A percentile compares a stretch with the other conserved stretches of the same genome.
These are phyloP conservation scores for Domatiomyces catenatus DNA, from an alignment of 2,329 filamentous ascomycete genomes.

Conservation along the genomic window DNA sequence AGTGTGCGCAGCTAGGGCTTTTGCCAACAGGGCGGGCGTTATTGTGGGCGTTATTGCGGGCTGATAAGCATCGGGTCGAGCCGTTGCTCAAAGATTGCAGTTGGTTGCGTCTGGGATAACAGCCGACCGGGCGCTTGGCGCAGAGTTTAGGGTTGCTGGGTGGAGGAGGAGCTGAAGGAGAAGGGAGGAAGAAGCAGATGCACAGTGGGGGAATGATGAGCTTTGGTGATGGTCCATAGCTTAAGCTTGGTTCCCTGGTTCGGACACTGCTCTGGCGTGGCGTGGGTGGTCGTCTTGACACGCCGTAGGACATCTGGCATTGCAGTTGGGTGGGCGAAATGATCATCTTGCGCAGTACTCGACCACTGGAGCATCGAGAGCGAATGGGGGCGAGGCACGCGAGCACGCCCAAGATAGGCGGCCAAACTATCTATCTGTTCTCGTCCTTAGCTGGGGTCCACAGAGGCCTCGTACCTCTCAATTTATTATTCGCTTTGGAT, in stretches of 20 bases:
- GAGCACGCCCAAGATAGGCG: not conserved
- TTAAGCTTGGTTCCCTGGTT: not conserved
- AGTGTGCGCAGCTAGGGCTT: not conserved
- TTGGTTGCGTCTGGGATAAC: constrained; percentile 7
- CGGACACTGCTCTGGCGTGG: not conserved
- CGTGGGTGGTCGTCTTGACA: not conserved
- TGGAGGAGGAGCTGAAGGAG: not conserved
- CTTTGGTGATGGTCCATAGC: not conserved
- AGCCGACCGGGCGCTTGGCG: not conserved
- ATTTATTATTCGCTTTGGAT: not conserved
- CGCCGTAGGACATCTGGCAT: not conserved
- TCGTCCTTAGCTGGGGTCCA: not conserved
- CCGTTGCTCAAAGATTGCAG: constrained; percentile 8
- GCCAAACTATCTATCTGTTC: not conserved
- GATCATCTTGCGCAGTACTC: not conserved
- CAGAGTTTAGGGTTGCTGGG: not conserved
- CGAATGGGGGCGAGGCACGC: not conserved
- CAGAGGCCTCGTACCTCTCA: not conserved
- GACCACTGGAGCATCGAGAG: no score
- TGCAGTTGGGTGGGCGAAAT: not conserved
- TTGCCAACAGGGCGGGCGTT: not conserved
- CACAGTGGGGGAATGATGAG: not conserved
- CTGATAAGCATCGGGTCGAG: not conserved
- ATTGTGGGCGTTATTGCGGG: not conserved
- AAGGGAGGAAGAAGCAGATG: not conserved